Evolutionary conservation across 2,329 filamentous ascomycete genomes (phyloP).

Genomic region (Thelonectria discophora): DNA sequence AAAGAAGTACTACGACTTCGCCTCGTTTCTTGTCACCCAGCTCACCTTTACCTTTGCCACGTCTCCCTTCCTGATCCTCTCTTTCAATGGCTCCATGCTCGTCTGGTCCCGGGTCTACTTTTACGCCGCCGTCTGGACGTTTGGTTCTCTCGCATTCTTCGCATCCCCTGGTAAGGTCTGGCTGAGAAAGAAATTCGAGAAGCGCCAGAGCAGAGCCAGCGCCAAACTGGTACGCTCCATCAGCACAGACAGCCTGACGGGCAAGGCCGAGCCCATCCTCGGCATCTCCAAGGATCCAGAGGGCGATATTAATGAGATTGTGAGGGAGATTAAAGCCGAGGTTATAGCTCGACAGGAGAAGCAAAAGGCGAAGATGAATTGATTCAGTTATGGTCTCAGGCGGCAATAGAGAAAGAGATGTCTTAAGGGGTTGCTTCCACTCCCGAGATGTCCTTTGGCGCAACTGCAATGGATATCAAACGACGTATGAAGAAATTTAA

Average conservation of each 20-base stretch:
- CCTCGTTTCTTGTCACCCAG: conserved; percentile 80
- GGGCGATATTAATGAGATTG: conserved; percentile 78
- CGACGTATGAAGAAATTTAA: not conserved
- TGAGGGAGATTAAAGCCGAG: conserved; percentile 77
- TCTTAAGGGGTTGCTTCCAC: not conserved
- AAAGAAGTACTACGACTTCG: conserved; percentile 88
- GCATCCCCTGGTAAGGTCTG: conserved; percentile 75
- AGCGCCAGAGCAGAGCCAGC: conserved; percentile 59
- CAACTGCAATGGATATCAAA: not conserved
- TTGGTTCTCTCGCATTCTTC: conserved; percentile 76
- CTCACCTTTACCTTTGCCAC: conserved; percentile 84
- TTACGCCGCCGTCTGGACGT: conserved; percentile 78
- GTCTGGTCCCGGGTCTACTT: conserved; percentile 91
- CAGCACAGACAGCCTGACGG: conserved; percentile 66
- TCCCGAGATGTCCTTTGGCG: not conserved
- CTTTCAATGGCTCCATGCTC: conserved; percentile 72
- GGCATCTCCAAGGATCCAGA: conserved; percentile 82
- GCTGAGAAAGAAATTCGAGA: conserved; percentile 67
- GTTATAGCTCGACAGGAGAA: conserved; percentile 62
- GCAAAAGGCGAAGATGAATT: conserved; percentile 25
- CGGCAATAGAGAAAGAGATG: not conserved
- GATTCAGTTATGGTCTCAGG: not conserved
- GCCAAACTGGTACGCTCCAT: conserved; percentile 58
- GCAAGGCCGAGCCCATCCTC: conserved; percentile 68
- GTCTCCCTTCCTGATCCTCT: conserved; percentile 85